These are phyloP conservation scores for Rhodotorula sp. DNA, from an alignment of 1,284 basidiomycete genomes.

Conservation along the genomic window DNA sequence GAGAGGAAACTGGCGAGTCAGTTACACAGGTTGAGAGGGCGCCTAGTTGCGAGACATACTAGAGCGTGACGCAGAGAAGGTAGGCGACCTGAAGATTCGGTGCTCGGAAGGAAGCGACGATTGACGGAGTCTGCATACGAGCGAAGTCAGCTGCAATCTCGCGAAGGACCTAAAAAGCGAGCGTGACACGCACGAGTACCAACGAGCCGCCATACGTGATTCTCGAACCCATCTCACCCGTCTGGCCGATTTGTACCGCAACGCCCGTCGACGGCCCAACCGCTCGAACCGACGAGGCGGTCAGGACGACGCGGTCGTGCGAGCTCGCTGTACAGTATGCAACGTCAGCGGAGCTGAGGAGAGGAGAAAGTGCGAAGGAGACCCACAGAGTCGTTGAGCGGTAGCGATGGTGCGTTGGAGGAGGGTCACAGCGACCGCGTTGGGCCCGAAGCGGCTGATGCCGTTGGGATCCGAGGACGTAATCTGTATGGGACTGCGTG, in stretches of 20 bases:
- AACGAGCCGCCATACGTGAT: constrained; percentile 11
- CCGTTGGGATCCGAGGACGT: constrained; percentile 17
- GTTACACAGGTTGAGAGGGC: too few relatives aligned
- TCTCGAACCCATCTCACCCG: constrained; percentile 3
- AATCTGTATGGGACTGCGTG: constrained; percentile 7
- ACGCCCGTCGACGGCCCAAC: constrained; percentile 1
- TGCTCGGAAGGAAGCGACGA: constrained; percentile 27
- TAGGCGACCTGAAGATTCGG: constrained; percentile 33
- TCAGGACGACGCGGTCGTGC: constrained; percentile 18
- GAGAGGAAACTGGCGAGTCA: neutral
- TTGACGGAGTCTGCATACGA: constrained; percentile 2
- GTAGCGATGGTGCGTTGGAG: constrained; percentile 27
- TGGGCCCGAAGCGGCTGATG: constrained; percentile 16
- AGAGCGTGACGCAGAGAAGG: constrained; percentile 22
- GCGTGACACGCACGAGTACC: neutral
- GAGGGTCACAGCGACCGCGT: constrained; percentile 15
- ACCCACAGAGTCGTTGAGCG: constrained; percentile 31
- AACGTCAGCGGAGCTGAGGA: neutral
- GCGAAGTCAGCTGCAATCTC: neutral
- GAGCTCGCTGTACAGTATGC: neutral
- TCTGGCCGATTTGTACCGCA: neutral
- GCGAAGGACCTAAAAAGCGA: too few relatives aligned
- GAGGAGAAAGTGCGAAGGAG: neutral
- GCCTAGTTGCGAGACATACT: constrained; percentile 9
- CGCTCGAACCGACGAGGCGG: neutral